phyloP scores from a whole-genome alignment of 306 rosid genomes.

The barrel medic (Medicago truncatula) region MtrunA17r5.0-ANR NC_053046.1:6897001-6897500 shows the following conservation, averaged over 20 bases:
- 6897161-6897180: neutral
- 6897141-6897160: neutral
- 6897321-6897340: neutral
- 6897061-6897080: too few relatives aligned
- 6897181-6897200: slow-evolving; percentile 11
- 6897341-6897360: neutral
- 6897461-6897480: slow-evolving; percentile 3
- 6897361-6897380: neutral
- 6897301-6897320: neutral
- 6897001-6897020: too few relatives aligned
- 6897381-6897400: neutral
- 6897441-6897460: neutral
- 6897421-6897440: neutral
- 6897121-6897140: neutral
- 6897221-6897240: neutral
- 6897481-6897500: neutral
- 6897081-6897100: too few relatives aligned
- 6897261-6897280: neutral
- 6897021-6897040: too few relatives aligned
- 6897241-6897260: neutral
- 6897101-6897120: too few relatives aligned
- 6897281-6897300: neutral
- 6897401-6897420: neutral
- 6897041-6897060: too few relatives aligned
- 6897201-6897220: neutral